Conservation (phyloP, 345 rosid species). For the Microthlaspi erraticum region DNA sequence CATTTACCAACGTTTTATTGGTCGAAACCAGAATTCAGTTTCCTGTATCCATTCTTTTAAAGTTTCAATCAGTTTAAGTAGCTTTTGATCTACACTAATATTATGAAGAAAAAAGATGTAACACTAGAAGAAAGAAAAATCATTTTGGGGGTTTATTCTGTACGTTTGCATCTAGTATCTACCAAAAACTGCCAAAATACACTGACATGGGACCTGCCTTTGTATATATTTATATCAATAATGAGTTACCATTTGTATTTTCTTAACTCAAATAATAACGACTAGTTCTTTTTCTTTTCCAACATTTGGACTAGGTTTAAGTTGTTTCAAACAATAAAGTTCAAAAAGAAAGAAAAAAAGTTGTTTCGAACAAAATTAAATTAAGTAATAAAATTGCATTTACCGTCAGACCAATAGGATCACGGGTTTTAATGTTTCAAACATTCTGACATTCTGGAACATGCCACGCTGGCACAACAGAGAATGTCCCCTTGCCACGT, state of each 20-base stretch:
- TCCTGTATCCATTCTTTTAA: too few species aligned
- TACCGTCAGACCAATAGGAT: constrained; percentile 46
- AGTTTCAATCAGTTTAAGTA: too few species aligned
- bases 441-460: constrained; percentile 49
- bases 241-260: not conserved
- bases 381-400: not conserved
- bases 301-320: too few species aligned
- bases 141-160: not conserved
- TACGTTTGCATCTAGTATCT: constrained; percentile 20
- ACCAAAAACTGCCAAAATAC: constrained; percentile 1
- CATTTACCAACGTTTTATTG: not conserved
- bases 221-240: not conserved
- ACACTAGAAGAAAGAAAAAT: not conserved
- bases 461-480: constrained; percentile 50
- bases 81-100: too few species aligned
- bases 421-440: constrained; percentile 53
- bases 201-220: constrained; percentile 29
- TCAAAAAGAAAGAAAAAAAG: too few species aligned
- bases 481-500: constrained; percentile 53
- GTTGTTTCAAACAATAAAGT: too few species aligned
- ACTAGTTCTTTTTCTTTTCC: constrained; percentile 11
- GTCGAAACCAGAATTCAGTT: not conserved
- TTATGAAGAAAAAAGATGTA: not conserved
- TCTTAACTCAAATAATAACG: not conserved
- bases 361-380: not conserved